These are phyloP conservation scores for Parachaetomium inaequale DNA, from an alignment of 495 filamentous ascomycete genomes.

Conservation along the genomic window DNA sequence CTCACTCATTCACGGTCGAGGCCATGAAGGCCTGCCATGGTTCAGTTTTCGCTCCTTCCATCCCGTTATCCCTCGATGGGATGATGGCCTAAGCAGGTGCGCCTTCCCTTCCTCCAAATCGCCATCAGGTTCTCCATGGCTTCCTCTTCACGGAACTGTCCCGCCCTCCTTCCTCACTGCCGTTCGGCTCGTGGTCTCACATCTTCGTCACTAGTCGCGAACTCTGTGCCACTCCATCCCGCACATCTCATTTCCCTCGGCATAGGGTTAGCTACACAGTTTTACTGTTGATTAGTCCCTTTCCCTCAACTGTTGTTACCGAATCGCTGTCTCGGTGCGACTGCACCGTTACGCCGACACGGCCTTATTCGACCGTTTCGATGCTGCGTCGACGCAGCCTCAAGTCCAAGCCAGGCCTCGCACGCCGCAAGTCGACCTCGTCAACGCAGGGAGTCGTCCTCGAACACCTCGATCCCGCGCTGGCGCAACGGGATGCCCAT, in stretches of 20 bases:
- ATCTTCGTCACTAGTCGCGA: not conserved
- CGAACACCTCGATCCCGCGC: constrained; percentile 51
- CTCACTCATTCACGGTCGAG: not conserved
- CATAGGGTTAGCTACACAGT: constrained; percentile 27
- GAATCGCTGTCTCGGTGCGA: constrained; percentile 4
- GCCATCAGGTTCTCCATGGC: not conserved
- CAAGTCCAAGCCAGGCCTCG: constrained; percentile 43
- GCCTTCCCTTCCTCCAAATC: not conserved
- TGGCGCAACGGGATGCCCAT: constrained; percentile 60
- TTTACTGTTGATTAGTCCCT: constrained; percentile 20
- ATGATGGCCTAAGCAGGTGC: not conserved
- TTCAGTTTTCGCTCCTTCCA: not conserved
- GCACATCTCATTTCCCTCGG: constrained; percentile 17
- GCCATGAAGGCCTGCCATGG: not conserved
- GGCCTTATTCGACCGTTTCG: constrained; percentile 13
- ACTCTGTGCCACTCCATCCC: constrained; percentile 14
- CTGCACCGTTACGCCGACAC: not conserved
- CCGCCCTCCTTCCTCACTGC: not conserved
- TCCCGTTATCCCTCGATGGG: not conserved
- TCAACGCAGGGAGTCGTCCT: constrained; percentile 51
- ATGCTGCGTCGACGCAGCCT: constrained; percentile 49
- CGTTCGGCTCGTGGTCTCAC: not conserved
- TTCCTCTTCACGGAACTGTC: not conserved
- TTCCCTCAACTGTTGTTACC: constrained; percentile 4
- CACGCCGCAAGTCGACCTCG: constrained; percentile 60